phyloP scores from a whole-genome alignment of 2,329 filamentous ascomycete species.

The Magnaporthiopsis poae region DNA sequence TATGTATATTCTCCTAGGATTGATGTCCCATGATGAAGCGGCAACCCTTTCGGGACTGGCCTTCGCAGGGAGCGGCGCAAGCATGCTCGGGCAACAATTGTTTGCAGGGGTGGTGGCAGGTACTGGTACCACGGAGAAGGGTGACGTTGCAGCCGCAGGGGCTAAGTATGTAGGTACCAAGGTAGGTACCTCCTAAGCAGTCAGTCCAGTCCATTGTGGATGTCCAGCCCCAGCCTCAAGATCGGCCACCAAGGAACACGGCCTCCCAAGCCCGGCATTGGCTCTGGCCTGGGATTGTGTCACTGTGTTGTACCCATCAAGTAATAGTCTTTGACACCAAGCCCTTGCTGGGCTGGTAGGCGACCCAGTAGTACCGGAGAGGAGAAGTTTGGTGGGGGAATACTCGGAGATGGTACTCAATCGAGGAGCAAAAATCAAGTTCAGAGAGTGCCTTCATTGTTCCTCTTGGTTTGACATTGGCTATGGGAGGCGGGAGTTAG shows the following conservation, averaged over 20 bases:
- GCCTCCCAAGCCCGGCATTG: too few relatives aligned
- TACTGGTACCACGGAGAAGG: not conserved
- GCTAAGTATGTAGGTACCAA: not conserved
- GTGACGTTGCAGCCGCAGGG: not conserved
- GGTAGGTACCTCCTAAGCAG: not conserved
- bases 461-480: not conserved
- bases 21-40: not conserved
- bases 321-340: not conserved
- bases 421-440: not conserved
- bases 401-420: not conserved
- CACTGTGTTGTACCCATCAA: not conserved
- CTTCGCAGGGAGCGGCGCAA: not conserved
- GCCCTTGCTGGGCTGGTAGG: too few relatives aligned
- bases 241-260: not conserved
- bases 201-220: not conserved
- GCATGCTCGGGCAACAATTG: not conserved
- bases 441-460: too few relatives aligned
- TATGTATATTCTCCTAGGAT: not conserved
- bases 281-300: not conserved
- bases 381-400: not conserved
- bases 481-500: not conserved
- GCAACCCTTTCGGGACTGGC: not conserved
- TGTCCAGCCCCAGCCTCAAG: not conserved
- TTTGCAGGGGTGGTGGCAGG: not conserved
- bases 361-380: not conserved